Evolutionary conservation across 164 flowering plant species (phyloP).

Genomic region (Macadamia tetraphylla): DNA sequence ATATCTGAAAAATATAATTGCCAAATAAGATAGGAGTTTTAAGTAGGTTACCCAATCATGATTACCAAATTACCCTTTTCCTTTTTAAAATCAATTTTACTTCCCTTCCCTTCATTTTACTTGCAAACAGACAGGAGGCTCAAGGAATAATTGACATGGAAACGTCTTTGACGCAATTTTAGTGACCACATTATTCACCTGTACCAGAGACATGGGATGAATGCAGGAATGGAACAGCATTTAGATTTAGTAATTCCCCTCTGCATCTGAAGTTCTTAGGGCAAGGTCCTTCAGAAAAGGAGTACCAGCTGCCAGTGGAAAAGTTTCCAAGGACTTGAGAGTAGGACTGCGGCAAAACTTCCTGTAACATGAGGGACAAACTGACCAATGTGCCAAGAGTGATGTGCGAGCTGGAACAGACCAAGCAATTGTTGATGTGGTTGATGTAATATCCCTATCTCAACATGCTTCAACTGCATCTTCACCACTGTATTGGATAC

Average conservation of each 20-base stretch:
- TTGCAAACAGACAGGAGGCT: too few species aligned
- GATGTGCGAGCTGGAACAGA: slow-evolving; percentile 51
- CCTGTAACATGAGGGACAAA: not conserved
- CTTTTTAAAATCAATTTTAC: too few species aligned
- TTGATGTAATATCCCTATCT: slow-evolving; percentile 41
- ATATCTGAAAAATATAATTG: too few species aligned
- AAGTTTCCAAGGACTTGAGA: slow-evolving; percentile 8
- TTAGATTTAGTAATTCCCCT: not conserved
- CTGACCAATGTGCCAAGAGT: slow-evolving; percentile 8
- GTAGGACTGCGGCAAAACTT: too few species aligned
- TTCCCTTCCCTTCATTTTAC: too few species aligned
- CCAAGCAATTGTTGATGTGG: slow-evolving; percentile 52
- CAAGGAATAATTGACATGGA: slow-evolving; percentile 18
- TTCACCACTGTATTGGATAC: slow-evolving; percentile 25
- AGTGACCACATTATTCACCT: slow-evolving; percentile 13
- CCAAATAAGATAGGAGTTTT: too few species aligned
- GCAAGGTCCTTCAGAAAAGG: slow-evolving; percentile 38
- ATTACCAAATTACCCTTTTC: too few species aligned
- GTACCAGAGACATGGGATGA: slow-evolving; percentile 25
- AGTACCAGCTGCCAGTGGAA: slow-evolving; percentile 11
- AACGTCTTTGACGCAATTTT: slow-evolving; percentile 1
- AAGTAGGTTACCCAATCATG: too few species aligned
- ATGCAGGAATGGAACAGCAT: slow-evolving; percentile 22
- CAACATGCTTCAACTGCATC: slow-evolving; percentile 17
- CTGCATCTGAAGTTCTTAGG: slow-evolving; percentile 46